Evolutionary conservation across 176 grass and related monocot species (phyloP).

Genomic region (Eragrostis curvula): DNA sequence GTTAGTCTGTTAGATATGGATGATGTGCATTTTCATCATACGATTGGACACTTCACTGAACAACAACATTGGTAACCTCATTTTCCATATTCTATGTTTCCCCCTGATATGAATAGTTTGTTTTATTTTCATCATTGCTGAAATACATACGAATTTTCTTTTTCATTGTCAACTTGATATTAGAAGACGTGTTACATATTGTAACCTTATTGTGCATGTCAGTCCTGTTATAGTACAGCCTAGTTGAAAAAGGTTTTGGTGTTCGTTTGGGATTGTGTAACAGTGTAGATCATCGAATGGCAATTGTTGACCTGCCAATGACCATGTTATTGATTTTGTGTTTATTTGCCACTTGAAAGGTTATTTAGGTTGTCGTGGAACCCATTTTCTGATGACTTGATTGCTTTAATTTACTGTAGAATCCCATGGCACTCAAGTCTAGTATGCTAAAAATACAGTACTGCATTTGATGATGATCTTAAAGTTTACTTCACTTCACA

Average conservation of each 20-base stretch:
- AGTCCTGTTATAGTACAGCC: neutral
- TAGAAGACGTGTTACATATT: neutral
- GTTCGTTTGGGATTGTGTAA: neutral
- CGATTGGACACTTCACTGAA: neutral
- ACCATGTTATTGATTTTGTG: neutral
- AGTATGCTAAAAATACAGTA: too few species aligned
- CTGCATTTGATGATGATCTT: too few species aligned
- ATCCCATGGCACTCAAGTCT: neutral
- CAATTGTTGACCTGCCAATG: neutral
- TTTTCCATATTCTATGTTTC: neutral
- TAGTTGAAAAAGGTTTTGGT: neutral
- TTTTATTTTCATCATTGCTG: neutral
- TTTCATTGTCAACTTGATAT: neutral
- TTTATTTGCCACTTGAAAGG: neutral
- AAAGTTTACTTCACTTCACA: neutral
- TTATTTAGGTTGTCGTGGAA: neutral
- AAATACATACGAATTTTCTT: neutral
- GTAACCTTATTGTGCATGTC: neutral
- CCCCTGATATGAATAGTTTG: neutral
- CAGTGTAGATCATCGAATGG: neutral
- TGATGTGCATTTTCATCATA: neutral
- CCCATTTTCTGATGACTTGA: neutral
- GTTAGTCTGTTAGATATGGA: neutral
- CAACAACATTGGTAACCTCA: neutral
- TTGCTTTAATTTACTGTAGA: neutral